Percentiles rank a stretch among this genome's conserved stretches.
Conservation (phyloP, 495 filamentous ascomycete species). For the Ramalina peruviana region DNA sequence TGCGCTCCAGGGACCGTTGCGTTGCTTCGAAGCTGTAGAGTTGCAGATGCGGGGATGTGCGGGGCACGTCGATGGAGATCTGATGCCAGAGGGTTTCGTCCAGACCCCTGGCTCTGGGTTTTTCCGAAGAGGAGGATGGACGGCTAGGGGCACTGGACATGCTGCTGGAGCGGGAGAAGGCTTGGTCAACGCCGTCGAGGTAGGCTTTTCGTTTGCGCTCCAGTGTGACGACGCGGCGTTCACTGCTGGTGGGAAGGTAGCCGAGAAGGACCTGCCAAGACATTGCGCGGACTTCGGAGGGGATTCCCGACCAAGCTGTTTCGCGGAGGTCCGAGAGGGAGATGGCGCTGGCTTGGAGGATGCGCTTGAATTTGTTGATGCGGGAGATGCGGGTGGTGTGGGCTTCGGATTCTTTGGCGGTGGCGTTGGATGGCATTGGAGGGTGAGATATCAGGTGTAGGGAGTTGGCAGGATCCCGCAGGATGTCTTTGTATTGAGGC, state of each 20-base stretch:
- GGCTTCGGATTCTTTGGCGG: constrained; percentile 71
- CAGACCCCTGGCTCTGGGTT: constrained; percentile 54
- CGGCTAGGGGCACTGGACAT: constrained; percentile 18
- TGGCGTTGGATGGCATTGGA: constrained; percentile 55
- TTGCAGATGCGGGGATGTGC: constrained; percentile 89
- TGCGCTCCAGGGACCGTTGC: constrained; percentile 81
- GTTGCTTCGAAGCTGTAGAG: constrained; percentile 94
- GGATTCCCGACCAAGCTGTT: constrained; percentile 84
- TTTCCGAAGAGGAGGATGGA: constrained; percentile 24
- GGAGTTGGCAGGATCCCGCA: constrained; percentile 89
- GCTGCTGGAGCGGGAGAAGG: constrained; percentile 51
- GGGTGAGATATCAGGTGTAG: constrained; percentile 88
- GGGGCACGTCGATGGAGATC: constrained; percentile 94
- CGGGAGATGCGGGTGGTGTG: constrained; percentile 78
- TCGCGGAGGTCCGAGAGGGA: constrained; percentile 69
- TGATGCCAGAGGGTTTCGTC: constrained; percentile 98
- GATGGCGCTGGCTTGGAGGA: constrained; percentile 83
- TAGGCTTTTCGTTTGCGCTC: constrained; percentile 96
- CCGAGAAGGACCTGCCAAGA: constrained; percentile 94
- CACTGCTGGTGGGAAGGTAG: constrained; percentile 88
- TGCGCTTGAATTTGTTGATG: constrained; percentile 97
- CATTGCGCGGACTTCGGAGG: constrained; percentile 91
- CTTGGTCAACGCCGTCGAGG: constrained; percentile 85
- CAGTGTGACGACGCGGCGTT: constrained; percentile 75
- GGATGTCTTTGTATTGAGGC: constrained; percentile 92